Base-by-base conservation (phyloP, 1,284 basidiomycete species). In the Takashimella koratensis region DNA sequence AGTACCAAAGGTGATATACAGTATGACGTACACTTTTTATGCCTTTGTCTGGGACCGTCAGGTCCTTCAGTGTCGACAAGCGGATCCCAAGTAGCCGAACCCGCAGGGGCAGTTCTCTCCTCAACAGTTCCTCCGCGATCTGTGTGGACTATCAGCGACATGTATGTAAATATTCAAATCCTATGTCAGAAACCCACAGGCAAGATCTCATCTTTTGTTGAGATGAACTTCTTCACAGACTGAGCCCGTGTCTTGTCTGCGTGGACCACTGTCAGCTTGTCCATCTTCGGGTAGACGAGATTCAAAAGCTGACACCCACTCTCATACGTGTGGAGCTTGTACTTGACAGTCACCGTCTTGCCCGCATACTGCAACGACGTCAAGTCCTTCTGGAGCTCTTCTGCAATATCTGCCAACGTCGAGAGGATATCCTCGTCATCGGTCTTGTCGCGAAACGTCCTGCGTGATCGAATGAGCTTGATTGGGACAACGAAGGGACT, bases 1-100 rank as follows among this genome's bases (percentile, higher is more conserved):
- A 36, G 10, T 16, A 36, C 16, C 30, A 16, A 36, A 36, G 10
- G 16, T 36, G 30, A 36, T 36, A 36, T 36, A 36, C 8, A 36
- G 8, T 36, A 8, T 13, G 1, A 52, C 71, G 42, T 43, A 72
- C 73, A 41, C 54, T 65, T 50, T 64, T 63, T 52, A 75, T 71
- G 2, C 74, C 71, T 13, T 59, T 65, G 5, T 73, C 69, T 0
- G 60, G 58, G 3, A 69, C 45, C 0, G 69, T 71, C 23, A 93
- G 74, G 71, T 95, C 90, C 66, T 87, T 90, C 52, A 95, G 76
- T 57, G 88, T 91, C 2, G 89, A 91, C 21, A 92, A 79, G 44
- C 90, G 80, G 22, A 95, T 77, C 2, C 90, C 90, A 52, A 95
- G 85, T 3, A 95, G 79, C 41, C 91, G 81, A 21, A 93, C 76